Conservation (phyloP, 192 early-diverging fungal species). For the Backusella sp. region DNA sequence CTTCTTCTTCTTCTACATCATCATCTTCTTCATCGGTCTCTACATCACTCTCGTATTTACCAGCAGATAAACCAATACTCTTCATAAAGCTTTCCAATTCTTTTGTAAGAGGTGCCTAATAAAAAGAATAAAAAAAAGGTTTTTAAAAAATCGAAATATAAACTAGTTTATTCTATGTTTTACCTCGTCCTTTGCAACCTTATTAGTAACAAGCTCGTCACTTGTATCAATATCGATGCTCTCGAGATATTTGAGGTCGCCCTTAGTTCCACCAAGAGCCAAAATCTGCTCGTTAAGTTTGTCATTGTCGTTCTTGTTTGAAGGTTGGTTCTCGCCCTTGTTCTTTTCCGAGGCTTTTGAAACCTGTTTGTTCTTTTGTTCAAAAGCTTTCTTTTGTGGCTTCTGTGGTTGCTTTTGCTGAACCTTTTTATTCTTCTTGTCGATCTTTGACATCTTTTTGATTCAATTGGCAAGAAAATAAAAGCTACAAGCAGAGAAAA, state of each 20-base stretch:
- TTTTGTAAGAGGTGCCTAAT: constrained; percentile 22
- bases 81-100: constrained; percentile 36
- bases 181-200: constrained; percentile 8
- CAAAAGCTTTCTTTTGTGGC: not conserved
- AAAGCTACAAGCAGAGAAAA: constrained; percentile 14
- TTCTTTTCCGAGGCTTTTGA: not conserved
- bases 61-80: constrained; percentile 24
- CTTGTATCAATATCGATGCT: constrained; percentile 23
- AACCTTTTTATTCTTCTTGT: constrained; percentile 9
- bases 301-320: constrained; percentile 3
- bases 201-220: constrained; percentile 25
- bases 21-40: constrained; percentile 27
- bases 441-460: not conserved
- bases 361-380: constrained; percentile 1
- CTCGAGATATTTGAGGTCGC: constrained; percentile 35
- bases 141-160: not conserved
- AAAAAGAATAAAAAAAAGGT: not conserved
- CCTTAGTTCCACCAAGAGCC: constrained; percentile 35
- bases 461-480: not conserved
- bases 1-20: constrained; percentile 17
- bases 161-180: not conserved
- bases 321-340: not conserved
- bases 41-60: constrained; percentile 10
- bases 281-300: constrained; percentile 29
- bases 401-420: not conserved